A percentile compares a stretch with the other conserved stretches of the same genome.
These are phyloP conservation scores for Fusarium sp. DNA, from an alignment of 2,329 filamentous ascomycete species.

Conservation along the genomic window DNA sequence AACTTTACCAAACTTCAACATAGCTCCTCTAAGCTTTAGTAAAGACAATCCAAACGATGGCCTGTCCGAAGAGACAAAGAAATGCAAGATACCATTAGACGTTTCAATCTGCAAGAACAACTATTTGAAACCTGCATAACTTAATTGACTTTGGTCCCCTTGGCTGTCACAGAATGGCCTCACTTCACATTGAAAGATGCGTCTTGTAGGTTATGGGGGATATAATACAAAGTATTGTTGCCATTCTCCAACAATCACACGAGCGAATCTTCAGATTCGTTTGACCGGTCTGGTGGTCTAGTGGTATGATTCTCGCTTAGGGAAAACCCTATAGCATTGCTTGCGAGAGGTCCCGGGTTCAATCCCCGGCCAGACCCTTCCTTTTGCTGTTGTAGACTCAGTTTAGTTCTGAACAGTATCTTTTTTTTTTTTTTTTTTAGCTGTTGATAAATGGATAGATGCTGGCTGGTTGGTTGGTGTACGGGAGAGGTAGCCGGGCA, in stretches of 20 bases:
- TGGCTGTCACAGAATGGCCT: not conserved
- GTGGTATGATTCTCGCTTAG: constrained; percentile 40
- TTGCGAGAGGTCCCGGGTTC: constrained; percentile 61
- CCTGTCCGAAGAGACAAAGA: not conserved
- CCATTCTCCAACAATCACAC: not conserved
- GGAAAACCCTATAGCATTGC: constrained; percentile 44
- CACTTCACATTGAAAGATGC: not conserved
- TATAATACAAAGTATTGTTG: not conserved
- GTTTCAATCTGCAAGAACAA: not conserved
- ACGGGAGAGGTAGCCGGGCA: not conserved
- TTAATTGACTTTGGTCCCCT: not conserved
- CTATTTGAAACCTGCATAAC: not conserved
- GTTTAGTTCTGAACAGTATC: not conserved
- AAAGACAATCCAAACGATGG: not conserved
- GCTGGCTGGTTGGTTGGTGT: not conserved
- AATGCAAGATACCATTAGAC: not conserved
- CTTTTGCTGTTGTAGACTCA: constrained; percentile 32
- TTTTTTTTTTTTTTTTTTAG: not conserved
- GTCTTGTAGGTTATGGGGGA: rapidly evolving
- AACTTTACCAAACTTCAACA: not conserved
- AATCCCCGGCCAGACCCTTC: constrained; percentile 59
- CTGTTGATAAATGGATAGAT: not conserved
- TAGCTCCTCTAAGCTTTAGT: not conserved
- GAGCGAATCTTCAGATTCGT: not conserved
- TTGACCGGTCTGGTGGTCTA: constrained; percentile 36